phyloP scores from a whole-genome alignment of 805 yeast genomes.

The Priceomyces melissophilus region DNA sequence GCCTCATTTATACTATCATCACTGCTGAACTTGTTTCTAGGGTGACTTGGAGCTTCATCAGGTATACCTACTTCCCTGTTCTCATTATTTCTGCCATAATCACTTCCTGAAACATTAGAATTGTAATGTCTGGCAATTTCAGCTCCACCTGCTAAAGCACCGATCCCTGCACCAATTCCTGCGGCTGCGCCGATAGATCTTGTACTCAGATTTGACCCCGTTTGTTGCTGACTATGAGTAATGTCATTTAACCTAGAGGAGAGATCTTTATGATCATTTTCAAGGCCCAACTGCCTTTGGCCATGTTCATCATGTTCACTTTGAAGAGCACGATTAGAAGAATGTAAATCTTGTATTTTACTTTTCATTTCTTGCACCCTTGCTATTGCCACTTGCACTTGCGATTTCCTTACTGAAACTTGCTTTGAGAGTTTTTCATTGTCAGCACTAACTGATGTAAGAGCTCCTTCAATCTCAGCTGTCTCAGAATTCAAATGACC shows the following conservation, averaged over 20 bases:
- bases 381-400: conserved; percentile 60
- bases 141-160: conserved; percentile 9
- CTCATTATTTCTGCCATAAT: not conserved
- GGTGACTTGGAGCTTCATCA: conserved; percentile 26
- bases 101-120: not conserved
- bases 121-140: conserved; percentile 1
- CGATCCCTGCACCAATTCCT: conserved; percentile 18
- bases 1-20: conserved; percentile 14
- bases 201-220: conserved; percentile 1
- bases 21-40: conserved; percentile 28
- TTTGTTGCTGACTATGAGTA: not conserved
- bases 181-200: conserved; percentile 4
- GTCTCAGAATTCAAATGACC: conserved; percentile 65
- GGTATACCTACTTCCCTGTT: conserved; percentile 13
- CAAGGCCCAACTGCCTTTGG: conserved; percentile 12
- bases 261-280: conserved; percentile 3
- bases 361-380: conserved; percentile 38
- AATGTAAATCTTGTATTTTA: conserved; percentile 25
- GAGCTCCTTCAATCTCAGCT: conserved; percentile 52
- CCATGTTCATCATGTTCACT: conserved; percentile 18
- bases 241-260: not conserved
- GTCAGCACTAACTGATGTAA: conserved; percentile 51
- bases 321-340: conserved; percentile 18
- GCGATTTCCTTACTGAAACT: conserved; percentile 64
- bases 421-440: conserved; percentile 61